Evolutionary conservation across 2,329 filamentous ascomycete species (phyloP).

Genomic region (Hypoxylon sp.): DNA sequence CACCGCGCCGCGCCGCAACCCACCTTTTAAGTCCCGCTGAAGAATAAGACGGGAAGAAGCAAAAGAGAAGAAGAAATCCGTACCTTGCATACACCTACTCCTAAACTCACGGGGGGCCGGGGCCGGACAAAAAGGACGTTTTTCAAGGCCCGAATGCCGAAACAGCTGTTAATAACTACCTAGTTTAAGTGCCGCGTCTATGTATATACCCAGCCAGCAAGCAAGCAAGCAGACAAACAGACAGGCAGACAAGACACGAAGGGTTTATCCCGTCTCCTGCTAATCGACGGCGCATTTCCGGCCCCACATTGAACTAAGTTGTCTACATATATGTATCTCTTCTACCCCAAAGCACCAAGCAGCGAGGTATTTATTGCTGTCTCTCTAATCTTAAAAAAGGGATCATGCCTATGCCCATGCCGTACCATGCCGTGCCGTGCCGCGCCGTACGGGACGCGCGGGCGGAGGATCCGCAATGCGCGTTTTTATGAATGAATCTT

Average conservation of each 20-base stretch:
- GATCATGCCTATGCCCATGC: background rate
- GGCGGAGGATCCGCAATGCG: constrained; percentile 4
- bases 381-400: constrained; percentile 12
- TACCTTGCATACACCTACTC: background rate
- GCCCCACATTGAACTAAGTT: background rate
- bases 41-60: background rate
- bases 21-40: background rate
- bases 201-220: constrained; percentile 14
- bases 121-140: background rate
- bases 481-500: constrained; percentile 11
- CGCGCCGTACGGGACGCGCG: background rate
- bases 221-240: background rate
- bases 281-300: constrained; percentile 4
- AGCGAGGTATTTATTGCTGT: background rate
- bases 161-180: background rate
- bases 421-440: background rate
- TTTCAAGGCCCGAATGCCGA: background rate
- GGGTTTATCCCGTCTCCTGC: background rate
- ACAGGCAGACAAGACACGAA: constrained; percentile 2
- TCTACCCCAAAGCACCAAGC: too few species aligned
- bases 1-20: background rate
- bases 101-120: background rate
- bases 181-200: constrained; percentile 16
- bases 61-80: background rate
- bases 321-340: constrained; percentile 26